These are phyloP conservation scores for Pholiota microspora DNA, from an alignment of 768 basidiomycete genomes.

Conservation along the genomic window DNA sequence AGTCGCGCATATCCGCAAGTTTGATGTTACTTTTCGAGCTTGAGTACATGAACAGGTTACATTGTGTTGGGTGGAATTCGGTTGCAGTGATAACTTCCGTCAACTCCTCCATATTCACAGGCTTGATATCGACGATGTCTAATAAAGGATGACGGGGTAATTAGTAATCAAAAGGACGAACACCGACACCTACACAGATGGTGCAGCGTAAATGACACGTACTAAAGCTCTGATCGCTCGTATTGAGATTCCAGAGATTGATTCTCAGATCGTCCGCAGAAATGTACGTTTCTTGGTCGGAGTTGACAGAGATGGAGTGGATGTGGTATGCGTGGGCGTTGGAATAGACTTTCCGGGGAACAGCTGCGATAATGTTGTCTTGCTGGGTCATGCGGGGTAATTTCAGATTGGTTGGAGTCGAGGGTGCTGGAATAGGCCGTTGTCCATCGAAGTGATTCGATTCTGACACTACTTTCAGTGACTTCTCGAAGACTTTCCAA, in stretches of 20 bases:
- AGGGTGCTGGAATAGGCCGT: constrained; percentile 64
- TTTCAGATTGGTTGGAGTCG: constrained; percentile 58
- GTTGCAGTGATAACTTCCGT: constrained; percentile 99
- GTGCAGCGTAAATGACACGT: constrained; percentile 32
- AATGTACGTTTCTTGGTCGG: constrained; percentile 98
- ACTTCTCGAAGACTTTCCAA: constrained; percentile 99
- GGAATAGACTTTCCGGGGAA: constrained; percentile 97
- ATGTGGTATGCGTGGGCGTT: constrained; percentile 99
- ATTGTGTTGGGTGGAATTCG: constrained; percentile 96
- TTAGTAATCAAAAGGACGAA: constrained; percentile 12
- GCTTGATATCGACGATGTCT: constrained; percentile 99
- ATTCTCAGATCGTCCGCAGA: constrained; percentile 97
- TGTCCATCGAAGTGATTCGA: constrained; percentile 90
- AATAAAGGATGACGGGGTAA: constrained; percentile 11
- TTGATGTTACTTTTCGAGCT: constrained; percentile 99
- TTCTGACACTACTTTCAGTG: constrained; percentile 92
- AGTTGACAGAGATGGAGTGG: constrained; percentile 99
- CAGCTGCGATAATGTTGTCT: constrained; percentile 98
- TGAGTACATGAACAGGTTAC: constrained; percentile 99
- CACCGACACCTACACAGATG: not conserved
- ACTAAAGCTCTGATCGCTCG: constrained; percentile 99
- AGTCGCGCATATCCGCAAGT: constrained; percentile 98
- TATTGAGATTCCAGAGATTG: constrained; percentile 98
- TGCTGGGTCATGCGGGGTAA: constrained; percentile 91
- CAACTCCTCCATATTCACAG: constrained; percentile 99